Evolutionary conservation across 1,284 basidiomycete species (phyloP).

Genomic region (Trametes hirsuta): DNA sequence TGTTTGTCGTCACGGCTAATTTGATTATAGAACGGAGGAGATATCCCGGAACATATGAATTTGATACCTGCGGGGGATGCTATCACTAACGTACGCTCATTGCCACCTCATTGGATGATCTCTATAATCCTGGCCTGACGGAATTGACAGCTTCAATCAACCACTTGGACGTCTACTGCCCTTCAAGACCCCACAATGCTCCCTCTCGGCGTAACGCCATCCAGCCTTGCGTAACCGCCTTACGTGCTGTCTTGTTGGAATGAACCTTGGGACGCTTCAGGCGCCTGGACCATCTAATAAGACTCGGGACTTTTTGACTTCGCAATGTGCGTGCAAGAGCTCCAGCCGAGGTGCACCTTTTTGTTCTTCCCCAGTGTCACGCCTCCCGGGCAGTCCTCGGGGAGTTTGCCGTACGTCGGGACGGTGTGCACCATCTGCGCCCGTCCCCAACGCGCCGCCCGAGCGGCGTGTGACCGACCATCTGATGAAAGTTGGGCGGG

Average conservation of each 20-base stretch:
- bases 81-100: slow-evolving; percentile 14
- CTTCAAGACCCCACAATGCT: slow-evolving; percentile 53
- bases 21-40: slow-evolving; percentile 54
- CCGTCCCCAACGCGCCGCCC: neutral
- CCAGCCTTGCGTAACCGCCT: slow-evolving; percentile 29
- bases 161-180: slow-evolving; percentile 40
- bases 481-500: slow-evolving; percentile 1
- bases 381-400: slow-evolving; percentile 6
- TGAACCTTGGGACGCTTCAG: neutral
- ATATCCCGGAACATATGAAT: slow-evolving; percentile 78
- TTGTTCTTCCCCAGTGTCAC: neutral
- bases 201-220: slow-evolving; percentile 52
- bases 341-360: neutral
- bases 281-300: slow-evolving; percentile 1
- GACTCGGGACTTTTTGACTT: neutral
- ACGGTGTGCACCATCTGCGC: neutral
- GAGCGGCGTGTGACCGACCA: slow-evolving; percentile 2
- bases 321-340: neutral
- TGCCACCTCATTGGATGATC: neutral
- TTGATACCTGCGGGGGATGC: slow-evolving; percentile 63
- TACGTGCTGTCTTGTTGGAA: slow-evolving; percentile 9
- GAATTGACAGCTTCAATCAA: slow-evolving; percentile 42
- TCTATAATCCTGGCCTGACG: slow-evolving; percentile 8
- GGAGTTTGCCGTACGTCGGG: neutral
- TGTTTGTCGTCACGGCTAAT: slow-evolving; percentile 2